Evolutionary conservation across 2,329 filamentous ascomycete genomes (phyloP), one percentile per base, ranked within the genome.

Genomic region (Colletotrichum paranaense): DNA sequence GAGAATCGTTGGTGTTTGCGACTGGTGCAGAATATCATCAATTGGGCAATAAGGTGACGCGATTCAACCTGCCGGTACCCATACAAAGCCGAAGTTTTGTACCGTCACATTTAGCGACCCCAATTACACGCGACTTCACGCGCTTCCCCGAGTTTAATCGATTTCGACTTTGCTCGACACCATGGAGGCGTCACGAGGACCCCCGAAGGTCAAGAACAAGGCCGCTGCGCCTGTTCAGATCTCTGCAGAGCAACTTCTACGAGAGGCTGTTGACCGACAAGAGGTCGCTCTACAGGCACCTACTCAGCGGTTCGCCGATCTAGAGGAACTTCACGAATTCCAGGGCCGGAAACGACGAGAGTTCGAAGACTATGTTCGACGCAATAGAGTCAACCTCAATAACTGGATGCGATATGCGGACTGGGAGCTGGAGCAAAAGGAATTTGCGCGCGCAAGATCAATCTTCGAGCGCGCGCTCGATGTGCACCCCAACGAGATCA

Each of bases 191-290:
- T 92, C 94, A 77, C 93, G 96, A 76, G 97, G 96, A 78, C 96
- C 97, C 72, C 96, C 97, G 14, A 89, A 95, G 90, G 97, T 99
- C 88, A 98, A 98, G 85, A 98, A 99, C 88, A 99, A 99, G 93
- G 95, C 94, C 76, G 90, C 97, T 1, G 96, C 96, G 85, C 94
- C 93, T 53, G 88, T 94, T 71, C 93, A 98, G 86, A 98, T 99
- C 82, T 97, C 94, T 77, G 97, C 97, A 77, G 97, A 99, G 85
- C 97, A 99, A 87, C 92, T 99, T 75, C 92, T 99, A 56, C 94
- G 97, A 78, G 97, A 99, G 87, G 97, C 97, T 76, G 97, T 98
- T 76, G 97, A 99, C 84, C 92, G 97, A 74, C 97, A 98, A 85
- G 97, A 99, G 85, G 92, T 93, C 42, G 91, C 91, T 53, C 86